Evolutionary conservation across 257 asterid genomes (phyloP).

Genomic region (Nicotiana tabacum): DNA sequence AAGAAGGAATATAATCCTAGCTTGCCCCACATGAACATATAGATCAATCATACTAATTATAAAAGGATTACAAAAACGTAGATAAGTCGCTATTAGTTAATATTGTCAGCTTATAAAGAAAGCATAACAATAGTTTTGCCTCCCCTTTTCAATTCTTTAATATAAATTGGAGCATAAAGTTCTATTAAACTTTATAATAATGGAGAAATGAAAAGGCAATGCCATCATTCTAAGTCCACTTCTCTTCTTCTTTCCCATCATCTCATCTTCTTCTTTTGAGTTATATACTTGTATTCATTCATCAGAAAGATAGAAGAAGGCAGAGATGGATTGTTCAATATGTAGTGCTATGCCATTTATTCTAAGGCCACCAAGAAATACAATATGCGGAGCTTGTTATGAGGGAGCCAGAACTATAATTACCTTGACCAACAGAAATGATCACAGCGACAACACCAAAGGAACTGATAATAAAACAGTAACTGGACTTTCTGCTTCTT

Average conservation of each 20-base stretch:
- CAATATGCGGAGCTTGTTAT: conserved; percentile 79
- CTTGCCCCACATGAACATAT: background rate
- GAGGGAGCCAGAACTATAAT: conserved; percentile 80
- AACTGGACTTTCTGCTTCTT: conserved; percentile 27
- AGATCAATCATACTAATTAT: conserved; percentile 23
- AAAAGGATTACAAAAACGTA: conserved; percentile 1
- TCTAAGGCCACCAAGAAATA: conserved; percentile 80
- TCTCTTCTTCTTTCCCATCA: background rate
- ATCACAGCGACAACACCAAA: conserved; percentile 44
- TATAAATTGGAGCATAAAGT: conserved; percentile 12
- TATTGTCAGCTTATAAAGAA: conserved; percentile 20
- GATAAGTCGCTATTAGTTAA: conserved; percentile 16
- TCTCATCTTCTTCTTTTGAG: background rate
- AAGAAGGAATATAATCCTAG: background rate
- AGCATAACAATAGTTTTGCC: conserved; percentile 37
- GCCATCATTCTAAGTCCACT: background rate
- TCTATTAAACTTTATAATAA: conserved; percentile 1
- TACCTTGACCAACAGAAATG: conserved; percentile 53
- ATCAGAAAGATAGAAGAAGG: background rate
- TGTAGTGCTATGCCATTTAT: conserved; percentile 81
- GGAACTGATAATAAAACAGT: conserved; percentile 32
- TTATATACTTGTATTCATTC: background rate
- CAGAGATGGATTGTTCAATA: conserved; percentile 77
- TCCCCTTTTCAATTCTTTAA: conserved; percentile 32
- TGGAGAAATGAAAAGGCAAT: conserved; percentile 14